phyloP scores from a whole-genome alignment of 495 filamentous ascomycete genomes.

The Tuber microsphaerosporum region DNA sequence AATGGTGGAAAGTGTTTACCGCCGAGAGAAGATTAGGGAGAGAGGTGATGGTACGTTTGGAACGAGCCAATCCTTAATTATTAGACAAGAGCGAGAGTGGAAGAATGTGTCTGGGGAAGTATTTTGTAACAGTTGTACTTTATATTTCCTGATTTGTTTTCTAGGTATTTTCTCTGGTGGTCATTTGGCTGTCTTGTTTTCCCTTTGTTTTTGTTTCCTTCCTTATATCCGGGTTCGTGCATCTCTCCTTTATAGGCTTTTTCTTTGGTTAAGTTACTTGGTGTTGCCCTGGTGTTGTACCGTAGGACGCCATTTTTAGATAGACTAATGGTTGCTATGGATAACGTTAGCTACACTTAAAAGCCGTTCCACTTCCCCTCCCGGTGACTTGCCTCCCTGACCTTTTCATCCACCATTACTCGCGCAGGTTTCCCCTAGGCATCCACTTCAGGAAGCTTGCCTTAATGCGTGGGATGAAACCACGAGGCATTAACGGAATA shows the following conservation, averaged over 20 bases:
- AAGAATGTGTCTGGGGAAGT: background rate
- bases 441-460: background rate
- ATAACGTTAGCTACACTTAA: background rate
- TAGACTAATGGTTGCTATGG: background rate
- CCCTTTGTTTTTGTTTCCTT: background rate
- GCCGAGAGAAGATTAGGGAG: background rate
- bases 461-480: background rate
- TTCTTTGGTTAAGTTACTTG: background rate
- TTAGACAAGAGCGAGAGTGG: background rate
- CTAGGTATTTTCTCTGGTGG: background rate
- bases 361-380: background rate
- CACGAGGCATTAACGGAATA: background rate
- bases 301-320: background rate
- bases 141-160: constrained; percentile 1
- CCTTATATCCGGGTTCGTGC: background rate
- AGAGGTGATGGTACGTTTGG: background rate
- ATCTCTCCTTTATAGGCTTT: background rate
- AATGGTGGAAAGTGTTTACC: constrained; percentile 7
- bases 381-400: background rate
- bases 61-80: background rate
- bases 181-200: background rate
- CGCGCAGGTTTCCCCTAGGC: background rate
- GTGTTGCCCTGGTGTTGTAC: background rate
- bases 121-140: background rate
- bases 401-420: background rate